phyloP scores from a whole-genome alignment of 192 early-diverging fungal genomes.

The Phycomyces blakesleeanus region DNA sequence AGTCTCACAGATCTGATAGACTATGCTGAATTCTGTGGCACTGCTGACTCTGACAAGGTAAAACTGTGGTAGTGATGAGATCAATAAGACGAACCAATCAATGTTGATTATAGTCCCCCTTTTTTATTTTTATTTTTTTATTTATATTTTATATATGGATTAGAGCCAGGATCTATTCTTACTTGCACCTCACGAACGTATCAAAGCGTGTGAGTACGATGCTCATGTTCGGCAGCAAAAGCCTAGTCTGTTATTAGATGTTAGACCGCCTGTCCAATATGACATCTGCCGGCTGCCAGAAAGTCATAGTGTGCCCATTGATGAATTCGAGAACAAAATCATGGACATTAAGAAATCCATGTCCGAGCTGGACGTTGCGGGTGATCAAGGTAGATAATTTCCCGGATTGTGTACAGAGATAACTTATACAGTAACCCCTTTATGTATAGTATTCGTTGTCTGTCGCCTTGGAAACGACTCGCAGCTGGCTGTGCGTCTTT shows the following conservation, averaged over 20 bases:
- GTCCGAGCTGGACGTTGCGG: constrained; percentile 5
- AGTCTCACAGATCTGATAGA: constrained; percentile 80
- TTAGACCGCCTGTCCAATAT: constrained; percentile 81
- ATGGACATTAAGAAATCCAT: constrained; percentile 36
- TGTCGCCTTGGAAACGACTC: constrained; percentile 91
- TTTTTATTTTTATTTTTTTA: too few species aligned
- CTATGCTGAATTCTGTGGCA: constrained; percentile 89
- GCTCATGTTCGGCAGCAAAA: constrained; percentile 21
- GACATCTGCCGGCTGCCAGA: constrained; percentile 75
- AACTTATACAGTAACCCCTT: too few species aligned
- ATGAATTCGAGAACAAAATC: constrained; percentile 41
- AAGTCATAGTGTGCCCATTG: constrained; percentile 51
- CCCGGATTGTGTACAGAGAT: not conserved
- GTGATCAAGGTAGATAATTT: constrained; percentile 23
- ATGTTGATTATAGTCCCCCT: too few species aligned
- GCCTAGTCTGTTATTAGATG: constrained; percentile 84
- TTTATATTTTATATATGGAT: too few species aligned
- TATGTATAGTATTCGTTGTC: constrained; percentile 63
- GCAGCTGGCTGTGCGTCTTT: constrained; percentile 75
- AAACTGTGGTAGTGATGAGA: too few species aligned
- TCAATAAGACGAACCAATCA: too few species aligned
- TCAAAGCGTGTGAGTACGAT: constrained; percentile 36
- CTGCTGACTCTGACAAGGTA: constrained; percentile 73
- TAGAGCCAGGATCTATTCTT: not conserved
- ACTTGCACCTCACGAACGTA: not conserved